Conservation (phyloP, 768 basidiomycete species). For the Ephemerocybe angulata region DNA sequence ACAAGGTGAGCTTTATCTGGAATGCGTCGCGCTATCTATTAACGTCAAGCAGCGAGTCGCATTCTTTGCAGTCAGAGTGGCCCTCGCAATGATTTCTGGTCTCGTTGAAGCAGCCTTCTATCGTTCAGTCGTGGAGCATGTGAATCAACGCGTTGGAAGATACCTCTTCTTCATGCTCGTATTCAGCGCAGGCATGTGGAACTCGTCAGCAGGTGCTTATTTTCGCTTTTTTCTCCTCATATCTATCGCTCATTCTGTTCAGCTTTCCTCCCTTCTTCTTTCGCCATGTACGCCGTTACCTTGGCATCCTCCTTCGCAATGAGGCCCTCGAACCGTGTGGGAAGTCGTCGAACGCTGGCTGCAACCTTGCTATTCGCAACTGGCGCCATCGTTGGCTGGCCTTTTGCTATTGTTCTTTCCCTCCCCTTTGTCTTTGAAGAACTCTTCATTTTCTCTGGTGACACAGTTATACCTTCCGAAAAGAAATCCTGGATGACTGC, state of each 20-base stretch:
- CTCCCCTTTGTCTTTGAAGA: conserved; percentile 91
- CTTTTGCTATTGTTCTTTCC: conserved; percentile 84
- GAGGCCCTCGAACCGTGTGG: conserved; percentile 49
- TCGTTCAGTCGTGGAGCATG: conserved; percentile 69
- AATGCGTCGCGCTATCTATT: conserved; percentile 4
- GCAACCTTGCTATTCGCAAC: conserved; percentile 71
- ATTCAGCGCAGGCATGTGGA: conserved; percentile 94
- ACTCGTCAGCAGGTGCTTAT: conserved; percentile 70
- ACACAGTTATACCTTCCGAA: conserved; percentile 49
- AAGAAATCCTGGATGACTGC: conserved; percentile 52
- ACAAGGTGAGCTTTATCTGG: conserved; percentile 50
- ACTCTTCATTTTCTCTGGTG: conserved; percentile 71
- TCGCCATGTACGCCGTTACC: conserved; percentile 86
- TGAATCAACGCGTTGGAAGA: conserved; percentile 89
- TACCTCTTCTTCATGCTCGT: conserved; percentile 87
- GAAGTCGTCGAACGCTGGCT: conserved; percentile 54
- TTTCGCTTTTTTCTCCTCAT: background rate
- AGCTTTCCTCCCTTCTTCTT: conserved; percentile 95
- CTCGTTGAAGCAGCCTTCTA: conserved; percentile 82
- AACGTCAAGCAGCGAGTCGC: conserved; percentile 58
- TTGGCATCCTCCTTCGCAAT: conserved; percentile 73
- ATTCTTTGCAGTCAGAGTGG: conserved; percentile 87
- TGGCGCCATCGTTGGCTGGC: conserved; percentile 93
- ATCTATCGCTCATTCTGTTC: conserved; percentile 9
- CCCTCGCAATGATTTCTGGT: conserved; percentile 68